Percentiles rank a stretch among this genome's conserved stretches.
Evolutionary conservation across 2,329 filamentous ascomycete genomes (phyloP).

Genomic region (Colletotrichum australisinense): DNA sequence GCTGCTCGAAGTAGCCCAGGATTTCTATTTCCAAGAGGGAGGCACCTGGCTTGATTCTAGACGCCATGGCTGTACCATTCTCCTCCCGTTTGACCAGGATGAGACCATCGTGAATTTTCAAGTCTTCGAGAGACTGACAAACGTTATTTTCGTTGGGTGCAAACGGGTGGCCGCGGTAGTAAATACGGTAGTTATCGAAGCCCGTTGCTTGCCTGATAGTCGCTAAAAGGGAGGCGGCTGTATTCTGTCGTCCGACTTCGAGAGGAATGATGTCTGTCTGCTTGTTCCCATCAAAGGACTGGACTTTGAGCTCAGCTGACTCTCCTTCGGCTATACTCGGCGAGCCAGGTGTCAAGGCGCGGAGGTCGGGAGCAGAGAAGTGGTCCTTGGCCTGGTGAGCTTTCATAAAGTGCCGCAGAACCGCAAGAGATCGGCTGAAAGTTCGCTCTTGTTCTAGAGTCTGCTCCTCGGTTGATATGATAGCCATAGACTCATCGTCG

Average conservation of each 20-base stretch:
- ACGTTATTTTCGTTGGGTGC: slow-evolving; percentile 69
- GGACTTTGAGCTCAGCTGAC: slow-evolving; percentile 76
- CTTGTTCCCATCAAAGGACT: slow-evolving; percentile 73
- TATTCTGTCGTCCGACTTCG: slow-evolving; percentile 77
- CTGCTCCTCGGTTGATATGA: slow-evolving; percentile 60
- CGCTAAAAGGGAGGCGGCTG: slow-evolving; percentile 74
- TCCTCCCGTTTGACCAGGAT: slow-evolving; percentile 74
- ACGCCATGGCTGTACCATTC: slow-evolving; percentile 53
- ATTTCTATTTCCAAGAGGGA: slow-evolving; percentile 82
- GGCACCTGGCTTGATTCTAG: slow-evolving; percentile 61
- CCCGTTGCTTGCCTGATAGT: slow-evolving; percentile 76
- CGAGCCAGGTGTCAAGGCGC: slow-evolving; percentile 62
- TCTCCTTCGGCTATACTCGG: slow-evolving; percentile 70
- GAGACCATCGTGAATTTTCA: slow-evolving; percentile 73
- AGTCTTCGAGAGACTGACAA: slow-evolving; percentile 73
- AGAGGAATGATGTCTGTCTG: slow-evolving; percentile 72
- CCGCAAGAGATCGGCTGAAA: slow-evolving; percentile 76
- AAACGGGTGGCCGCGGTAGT: slow-evolving; percentile 75
- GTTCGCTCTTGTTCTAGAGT: slow-evolving; percentile 66
- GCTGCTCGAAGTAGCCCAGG: slow-evolving; percentile 81
- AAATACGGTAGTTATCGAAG: slow-evolving; percentile 80
- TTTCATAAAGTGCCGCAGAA: slow-evolving; percentile 75
- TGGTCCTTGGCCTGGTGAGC: slow-evolving; percentile 71
- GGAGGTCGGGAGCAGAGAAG: slow-evolving; percentile 68
- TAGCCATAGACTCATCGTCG: slow-evolving; percentile 64